Percentiles rank a stretch among this genome's conserved stretches.
These are phyloP conservation scores for Cyclotella sp. DNA, from an alignment of 108 stramenopile species.

Conservation along the genomic window DNA sequence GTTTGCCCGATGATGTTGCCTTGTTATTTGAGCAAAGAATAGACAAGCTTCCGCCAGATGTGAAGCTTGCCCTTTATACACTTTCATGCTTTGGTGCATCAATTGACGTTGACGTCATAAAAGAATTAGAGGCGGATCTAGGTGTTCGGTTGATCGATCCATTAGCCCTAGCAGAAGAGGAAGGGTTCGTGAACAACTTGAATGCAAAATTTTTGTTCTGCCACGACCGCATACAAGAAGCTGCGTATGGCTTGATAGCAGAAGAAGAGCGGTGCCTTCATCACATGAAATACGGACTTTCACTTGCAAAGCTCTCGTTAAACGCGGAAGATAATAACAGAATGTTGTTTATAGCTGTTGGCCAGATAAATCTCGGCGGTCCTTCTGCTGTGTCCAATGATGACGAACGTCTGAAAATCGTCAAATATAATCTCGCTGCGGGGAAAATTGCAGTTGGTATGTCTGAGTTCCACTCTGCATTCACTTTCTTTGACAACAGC, in stretches of 20 bases:
- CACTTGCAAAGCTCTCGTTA: neutral
- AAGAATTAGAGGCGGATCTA: no score
- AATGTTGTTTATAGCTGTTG: constrained; percentile 12
- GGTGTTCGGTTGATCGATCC: no score
- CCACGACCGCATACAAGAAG: constrained; percentile 32
- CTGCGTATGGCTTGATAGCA: constrained; percentile 24
- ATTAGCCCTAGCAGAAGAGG: neutral
- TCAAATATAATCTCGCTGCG: constrained; percentile 16
- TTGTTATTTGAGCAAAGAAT: no score
- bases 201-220: constrained; percentile 16
- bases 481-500: constrained; percentile 15
- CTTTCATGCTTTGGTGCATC: no score
- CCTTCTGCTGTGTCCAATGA: constrained; percentile 4
- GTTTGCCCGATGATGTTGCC: no score
- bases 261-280: constrained; percentile 4
- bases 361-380: constrained; percentile 18
- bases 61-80: no score
- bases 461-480: constrained; percentile 27
- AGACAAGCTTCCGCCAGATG: no score
- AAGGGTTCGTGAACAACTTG: constrained; percentile 23
- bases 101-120: no score
- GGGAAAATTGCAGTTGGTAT: constrained; percentile 28
- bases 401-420: neutral
- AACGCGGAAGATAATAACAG: neutral
- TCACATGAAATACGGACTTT: constrained; percentile 17